These are phyloP conservation scores for Cutaneotrichosporon cyanovorans DNA, from an alignment of 1,284 basidiomycete genomes.

Conservation along the genomic window DNA sequence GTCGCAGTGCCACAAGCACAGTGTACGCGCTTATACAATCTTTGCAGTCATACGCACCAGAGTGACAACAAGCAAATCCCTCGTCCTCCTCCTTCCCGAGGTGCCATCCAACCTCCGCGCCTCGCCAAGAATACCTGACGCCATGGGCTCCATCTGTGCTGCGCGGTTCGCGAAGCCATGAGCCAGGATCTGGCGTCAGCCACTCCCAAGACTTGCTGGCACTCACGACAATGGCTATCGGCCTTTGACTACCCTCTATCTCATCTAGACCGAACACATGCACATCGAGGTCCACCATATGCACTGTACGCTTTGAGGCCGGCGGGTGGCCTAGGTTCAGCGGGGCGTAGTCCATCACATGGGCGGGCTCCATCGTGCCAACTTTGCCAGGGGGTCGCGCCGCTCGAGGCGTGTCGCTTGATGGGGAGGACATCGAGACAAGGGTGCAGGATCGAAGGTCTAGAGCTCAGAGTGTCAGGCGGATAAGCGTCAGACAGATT, in stretches of 20 bases:
- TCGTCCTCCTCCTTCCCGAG: constrained; percentile 13
- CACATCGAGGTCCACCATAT: constrained; percentile 33
- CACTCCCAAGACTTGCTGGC: not conserved
- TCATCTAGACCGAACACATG: constrained; percentile 39
- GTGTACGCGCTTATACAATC: not conserved
- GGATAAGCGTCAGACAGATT: too few relatives aligned
- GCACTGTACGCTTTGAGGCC: constrained; percentile 9
- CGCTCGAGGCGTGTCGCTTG: too few relatives aligned
- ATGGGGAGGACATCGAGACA: too few relatives aligned
- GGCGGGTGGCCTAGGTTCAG: constrained; percentile 21
- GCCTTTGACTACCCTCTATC: constrained; percentile 22
- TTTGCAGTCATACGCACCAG: constrained; percentile 36
- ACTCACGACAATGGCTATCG: constrained; percentile 33
- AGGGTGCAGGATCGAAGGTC: too few relatives aligned
- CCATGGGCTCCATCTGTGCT: constrained; percentile 30
- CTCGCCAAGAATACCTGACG: constrained; percentile 32
- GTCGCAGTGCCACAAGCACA: not conserved
- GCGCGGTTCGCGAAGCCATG: constrained; percentile 35
- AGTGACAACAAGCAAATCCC: constrained; percentile 41
- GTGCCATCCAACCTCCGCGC: constrained; percentile 6
- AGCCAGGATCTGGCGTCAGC: constrained; percentile 25
- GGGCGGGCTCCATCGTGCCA: constrained; percentile 6
- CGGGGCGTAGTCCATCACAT: constrained; percentile 27
- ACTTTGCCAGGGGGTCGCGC: not conserved
- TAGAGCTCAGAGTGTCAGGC: too few relatives aligned